Base-by-base conservation (phyloP, 2,329 filamentous ascomycete species). In the Claviceps africana region DNA sequence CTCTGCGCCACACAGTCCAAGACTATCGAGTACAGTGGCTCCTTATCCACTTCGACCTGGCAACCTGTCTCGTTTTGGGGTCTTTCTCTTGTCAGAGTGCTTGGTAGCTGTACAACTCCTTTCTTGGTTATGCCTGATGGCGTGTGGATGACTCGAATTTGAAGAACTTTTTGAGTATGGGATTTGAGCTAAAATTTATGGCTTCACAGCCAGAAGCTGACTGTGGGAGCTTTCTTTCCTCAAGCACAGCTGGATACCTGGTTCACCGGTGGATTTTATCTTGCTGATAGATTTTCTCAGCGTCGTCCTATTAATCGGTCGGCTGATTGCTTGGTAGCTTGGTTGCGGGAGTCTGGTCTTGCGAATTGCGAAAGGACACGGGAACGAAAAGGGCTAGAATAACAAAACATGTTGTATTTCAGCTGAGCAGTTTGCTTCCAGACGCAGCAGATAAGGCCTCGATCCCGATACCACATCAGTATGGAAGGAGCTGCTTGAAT, bases 191-290 rank as follows among this genome's bases (percentile, higher is more conserved):
- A 25, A 46, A 48, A 33, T 33, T 48, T 22, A 22, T n/a, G 22
- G 33, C 47, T 45, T 21, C 25, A 35, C 13, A 33, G 40, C 30
- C 11, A 46, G 43, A 33, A 17, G 21, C 35, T 30, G 47, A 22
- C 28, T 42, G 35, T 33, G 21, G 30, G 37, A 48, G 19, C 19
- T n/a, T 45, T 31, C 42, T 31, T 39, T 44, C 8, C 35, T n/a
- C 35, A 17, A 35, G 11, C 22, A 3, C 28, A 19, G 50, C 37
- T 37, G 11, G 47, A 47, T 30, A 30, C n/a, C 42, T 37, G 35
- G 39, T 45, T 48, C 19, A 48, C 48, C 76, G 56, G 95, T 93
- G 68, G 93, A 88, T 63, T 95, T 88, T 55, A 84, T 25, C 43
- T 35, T 35, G 52, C 78, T 77, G 59, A 88, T 88, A 70, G 95